Percentiles rank a stretch among this genome's conserved stretches.
phyloP scores from a whole-genome alignment of 2,329 filamentous ascomycete genomes.

The Pestalotiopsis fici region DNA sequence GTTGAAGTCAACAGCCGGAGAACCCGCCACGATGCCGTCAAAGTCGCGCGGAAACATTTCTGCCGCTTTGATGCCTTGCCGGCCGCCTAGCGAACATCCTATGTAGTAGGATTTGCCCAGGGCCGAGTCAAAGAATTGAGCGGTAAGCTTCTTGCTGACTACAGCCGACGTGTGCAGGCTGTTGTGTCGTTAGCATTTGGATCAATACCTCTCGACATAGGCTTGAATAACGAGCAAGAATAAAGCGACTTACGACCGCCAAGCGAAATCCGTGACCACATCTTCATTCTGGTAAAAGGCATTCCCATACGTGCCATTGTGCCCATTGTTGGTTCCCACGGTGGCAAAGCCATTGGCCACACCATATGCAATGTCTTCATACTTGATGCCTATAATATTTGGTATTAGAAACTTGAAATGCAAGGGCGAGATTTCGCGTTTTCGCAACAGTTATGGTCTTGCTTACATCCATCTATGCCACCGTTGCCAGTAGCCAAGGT shows the following conservation, averaged over 20 bases:
- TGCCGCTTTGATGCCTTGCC: slow-evolving; percentile 55
- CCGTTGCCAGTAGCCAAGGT: slow-evolving; percentile 51
- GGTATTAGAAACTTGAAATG: neutral
- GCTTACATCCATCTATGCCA: slow-evolving; percentile 42
- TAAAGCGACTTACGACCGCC: slow-evolving; percentile 29
- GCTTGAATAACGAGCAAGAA: neutral
- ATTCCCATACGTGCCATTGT: slow-evolving; percentile 40
- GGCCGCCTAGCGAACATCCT: slow-evolving; percentile 60
- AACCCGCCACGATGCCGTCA: slow-evolving; percentile 54
- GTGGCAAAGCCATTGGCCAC: slow-evolving; percentile 41
- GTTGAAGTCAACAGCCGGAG: slow-evolving; percentile 37
- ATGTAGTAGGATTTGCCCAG: slow-evolving; percentile 50
- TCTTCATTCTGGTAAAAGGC: slow-evolving; percentile 37
- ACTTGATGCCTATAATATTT: slow-evolving; percentile 35
- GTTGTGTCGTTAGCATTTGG: neutral
- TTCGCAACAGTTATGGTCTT: neutral
- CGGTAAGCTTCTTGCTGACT: slow-evolving; percentile 47
- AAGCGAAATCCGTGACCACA: slow-evolving; percentile 36
- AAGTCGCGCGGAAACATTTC: slow-evolving; percentile 57
- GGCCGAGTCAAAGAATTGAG: slow-evolving; percentile 43
- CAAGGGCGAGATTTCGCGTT: neutral
- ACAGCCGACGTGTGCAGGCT: slow-evolving; percentile 46
- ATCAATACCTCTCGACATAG: no score
- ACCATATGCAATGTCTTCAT: slow-evolving; percentile 44
- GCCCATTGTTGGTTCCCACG: slow-evolving; percentile 50